phyloP scores from a whole-genome alignment of 2,329 filamentous ascomycete species.

The Monosporascus sp. region DNA sequence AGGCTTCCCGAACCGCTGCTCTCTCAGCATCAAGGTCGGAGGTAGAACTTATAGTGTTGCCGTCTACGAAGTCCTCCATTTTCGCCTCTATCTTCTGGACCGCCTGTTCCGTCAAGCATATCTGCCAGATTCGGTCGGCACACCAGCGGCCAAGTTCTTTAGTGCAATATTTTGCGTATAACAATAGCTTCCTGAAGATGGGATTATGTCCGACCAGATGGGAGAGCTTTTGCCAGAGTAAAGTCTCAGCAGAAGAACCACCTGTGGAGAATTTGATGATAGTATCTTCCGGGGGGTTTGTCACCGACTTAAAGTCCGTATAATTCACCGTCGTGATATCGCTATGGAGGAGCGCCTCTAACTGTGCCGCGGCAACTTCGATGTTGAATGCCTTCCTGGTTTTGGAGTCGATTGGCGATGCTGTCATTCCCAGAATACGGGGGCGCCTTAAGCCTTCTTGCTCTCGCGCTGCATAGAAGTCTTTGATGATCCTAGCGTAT shows the following conservation, averaged over 20 bases:
- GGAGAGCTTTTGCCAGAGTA: slow-evolving; percentile 55
- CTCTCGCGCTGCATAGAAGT: slow-evolving; percentile 62
- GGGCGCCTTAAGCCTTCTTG: slow-evolving; percentile 48
- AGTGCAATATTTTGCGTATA: slow-evolving; percentile 53
- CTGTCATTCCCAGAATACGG: slow-evolving; percentile 92
- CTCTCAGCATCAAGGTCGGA: slow-evolving; percentile 16
- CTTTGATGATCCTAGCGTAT: slow-evolving; percentile 84
- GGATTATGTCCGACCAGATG: slow-evolving; percentile 33
- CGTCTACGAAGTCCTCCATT: slow-evolving; percentile 36
- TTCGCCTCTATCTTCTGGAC: slow-evolving; percentile 55
- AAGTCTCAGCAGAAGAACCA: slow-evolving; percentile 52
- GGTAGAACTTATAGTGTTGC: slow-evolving; percentile 20
- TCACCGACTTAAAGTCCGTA: slow-evolving; percentile 46
- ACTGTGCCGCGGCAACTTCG: slow-evolving; percentile 59
- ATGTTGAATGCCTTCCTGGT: slow-evolving; percentile 48
- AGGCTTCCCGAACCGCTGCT: slow-evolving; percentile 51
- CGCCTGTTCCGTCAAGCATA: slow-evolving; percentile 60
- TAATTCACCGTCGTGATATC: slow-evolving; percentile 70
- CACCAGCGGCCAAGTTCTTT: slow-evolving; percentile 76
- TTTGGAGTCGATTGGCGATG: slow-evolving; percentile 85
- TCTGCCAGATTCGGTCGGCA: slow-evolving; percentile 74
- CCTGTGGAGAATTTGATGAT: slow-evolving; percentile 49
- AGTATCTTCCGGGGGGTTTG: slow-evolving; percentile 56
- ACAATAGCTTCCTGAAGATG: slow-evolving; percentile 52
- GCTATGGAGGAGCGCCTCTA: slow-evolving; percentile 74